These are phyloP conservation scores for Solanum neorickii DNA, from an alignment of 257 asterid genomes.

Conservation along the genomic window DNA sequence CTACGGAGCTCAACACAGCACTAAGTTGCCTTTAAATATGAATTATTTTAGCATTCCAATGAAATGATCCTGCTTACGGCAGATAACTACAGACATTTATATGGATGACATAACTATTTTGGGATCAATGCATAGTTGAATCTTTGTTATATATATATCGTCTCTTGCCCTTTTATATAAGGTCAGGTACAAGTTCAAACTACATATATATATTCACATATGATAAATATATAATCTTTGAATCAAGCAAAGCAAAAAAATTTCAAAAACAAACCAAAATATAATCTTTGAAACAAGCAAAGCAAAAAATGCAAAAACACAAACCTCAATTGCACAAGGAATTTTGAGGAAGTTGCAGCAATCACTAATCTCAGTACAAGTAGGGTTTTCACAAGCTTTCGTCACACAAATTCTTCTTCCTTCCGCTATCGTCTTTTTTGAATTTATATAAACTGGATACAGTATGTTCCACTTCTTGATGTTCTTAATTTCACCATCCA, in stretches of 20 bases:
- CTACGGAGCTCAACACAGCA: not conserved
- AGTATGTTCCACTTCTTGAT: constrained; percentile 77
- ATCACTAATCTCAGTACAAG: constrained; percentile 70
- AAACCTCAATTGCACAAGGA: constrained; percentile 83
- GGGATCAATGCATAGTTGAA: not conserved
- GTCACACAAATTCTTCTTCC: constrained; percentile 73
- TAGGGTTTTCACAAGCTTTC: constrained; percentile 94
- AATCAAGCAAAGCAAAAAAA: not conserved
- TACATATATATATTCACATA: not conserved
- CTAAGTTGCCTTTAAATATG: not conserved
- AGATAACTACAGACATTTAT: not conserved
- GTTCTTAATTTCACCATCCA: constrained; percentile 67
- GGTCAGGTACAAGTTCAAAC: not conserved
- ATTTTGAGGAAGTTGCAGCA: constrained; percentile 73
- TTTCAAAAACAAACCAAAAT: not conserved
- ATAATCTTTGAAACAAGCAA: not conserved
- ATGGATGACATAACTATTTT: not conserved
- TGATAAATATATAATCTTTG: not conserved
- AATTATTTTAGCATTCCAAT: not conserved
- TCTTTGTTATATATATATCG: not conserved
- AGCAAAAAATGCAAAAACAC: not conserved
- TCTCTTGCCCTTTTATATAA: not conserved
- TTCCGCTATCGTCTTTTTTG: constrained; percentile 86
- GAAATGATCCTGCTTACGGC: not conserved
- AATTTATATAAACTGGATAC: constrained; percentile 82